Base-by-base conservation (phyloP, 495 filamentous ascomycete species). In the Neurospora sp. region DNA sequence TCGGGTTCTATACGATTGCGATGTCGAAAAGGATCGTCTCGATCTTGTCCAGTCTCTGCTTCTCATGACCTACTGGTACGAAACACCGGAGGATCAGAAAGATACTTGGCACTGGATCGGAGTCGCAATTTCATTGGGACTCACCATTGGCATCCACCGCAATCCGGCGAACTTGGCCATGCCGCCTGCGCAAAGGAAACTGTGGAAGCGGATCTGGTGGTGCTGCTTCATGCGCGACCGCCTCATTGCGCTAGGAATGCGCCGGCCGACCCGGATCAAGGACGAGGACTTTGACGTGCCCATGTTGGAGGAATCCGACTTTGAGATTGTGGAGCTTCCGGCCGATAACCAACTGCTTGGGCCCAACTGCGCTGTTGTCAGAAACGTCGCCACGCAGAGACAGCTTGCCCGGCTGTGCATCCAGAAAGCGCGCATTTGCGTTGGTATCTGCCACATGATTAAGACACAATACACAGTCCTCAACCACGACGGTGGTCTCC, bases 141-240 rank as follows among this genome's bases (percentile, higher is more conserved):
- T 94, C 78, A 94, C 92, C 6, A 94, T 96, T 73, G 93, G 93
- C 9, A 83, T 96, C 3, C 91, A 96, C 80, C 90, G 92, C 59
- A 91, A 96, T 76, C 93, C 93, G 41, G 90, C 91, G 48, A 91
- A 90, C 48, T 78, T 80, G 37, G 89, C 86, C 72, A 93, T 95
- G 90, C 86, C 90, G 38, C 76, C 85, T 22, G 85, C 87, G 70
- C 88, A 89, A 78, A 90, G 92, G 76, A 89, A 88, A 73, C 83
- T 97, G 74, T 95, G 93, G 92, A 96, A 94, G 80, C 85, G 93
- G 40, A 93, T 97, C 71, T 97, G 94, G 94, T 97, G 94, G 94
- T 94, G 92, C 68, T 94, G 91, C 71, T 96, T 94, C 76, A 96
- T 95, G 86, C 89, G 93, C 53, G 94, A 97, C 81, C 91, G 93